Evolutionary conservation across 306 rosid genomes (phyloP), one percentile per base, ranked within the genome.

Genomic region (Cucumis hystrix): DNA sequence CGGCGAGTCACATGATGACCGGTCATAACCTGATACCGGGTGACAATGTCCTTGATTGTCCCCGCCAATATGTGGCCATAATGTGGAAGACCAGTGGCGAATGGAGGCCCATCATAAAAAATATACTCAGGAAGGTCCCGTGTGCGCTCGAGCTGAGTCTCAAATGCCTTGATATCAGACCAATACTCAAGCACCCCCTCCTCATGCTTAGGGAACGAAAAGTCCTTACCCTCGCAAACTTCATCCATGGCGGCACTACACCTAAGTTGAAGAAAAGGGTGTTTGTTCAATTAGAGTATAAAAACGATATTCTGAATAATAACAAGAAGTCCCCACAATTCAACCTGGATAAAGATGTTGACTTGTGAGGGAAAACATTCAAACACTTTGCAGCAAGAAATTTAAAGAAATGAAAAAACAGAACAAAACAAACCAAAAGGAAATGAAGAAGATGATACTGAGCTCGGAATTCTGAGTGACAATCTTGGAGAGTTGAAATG

Each of bases 71-170:
- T 95, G 90, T 95, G 97, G 57, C 98, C 98, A 51, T 95, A 95
- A 84, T 95, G 98, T 20, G 97, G 98, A 62, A 95, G 96, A 16
- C 98, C 98, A 65, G 98, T 95, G 67, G 98, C 97, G 88, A 95
- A 95, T 21, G 97, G 98, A 4, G 98, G 98, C 3, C 98, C 97
- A 23, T 95, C 98, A 68, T 95, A 95, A 88, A 95, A 95, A 70
- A 92, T 65, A 89, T 90, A 95, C 73, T 89, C 96, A 0, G 97
- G 97, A 30, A 73, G 82, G 86, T 87, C 80, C 57, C 84, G 28
- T 6, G 97, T 87, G 75, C 79, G 97, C 5, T 79, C 64, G 9
- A 92, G 54, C 62, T 95, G 98, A 5, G 93, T 90, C 56, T 92
- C 84, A 83, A 95, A 95, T 18, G 98, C 97, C 45, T 90, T 86